A percentile compares a stretch with the other conserved stretches of the same genome.
phyloP scores from a whole-genome alignment of 2,329 filamentous ascomycete genomes.

The Pestalotiopsis sp. region DNA sequence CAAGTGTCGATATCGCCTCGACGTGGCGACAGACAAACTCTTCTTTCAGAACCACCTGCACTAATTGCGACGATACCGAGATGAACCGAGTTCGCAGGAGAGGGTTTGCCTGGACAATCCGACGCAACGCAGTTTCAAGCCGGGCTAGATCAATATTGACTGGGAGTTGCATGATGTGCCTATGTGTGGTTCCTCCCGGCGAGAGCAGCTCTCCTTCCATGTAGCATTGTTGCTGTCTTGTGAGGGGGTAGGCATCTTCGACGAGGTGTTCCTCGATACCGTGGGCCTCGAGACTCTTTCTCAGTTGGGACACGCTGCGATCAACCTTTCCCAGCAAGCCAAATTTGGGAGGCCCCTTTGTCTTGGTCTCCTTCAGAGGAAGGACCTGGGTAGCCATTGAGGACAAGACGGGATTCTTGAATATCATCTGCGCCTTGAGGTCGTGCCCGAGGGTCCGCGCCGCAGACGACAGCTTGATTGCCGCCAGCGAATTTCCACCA shows the following conservation, averaged over 20 bases:
- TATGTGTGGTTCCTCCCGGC: neutral
- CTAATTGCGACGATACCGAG: too few relatives aligned
- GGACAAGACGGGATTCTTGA: neutral
- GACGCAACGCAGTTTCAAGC: too few relatives aligned
- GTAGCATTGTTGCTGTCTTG: neutral
- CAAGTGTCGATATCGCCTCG: too few relatives aligned
- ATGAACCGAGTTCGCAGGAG: too few relatives aligned
- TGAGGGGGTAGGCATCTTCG: neutral
- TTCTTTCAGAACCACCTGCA: too few relatives aligned
- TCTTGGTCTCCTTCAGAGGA: neutral
- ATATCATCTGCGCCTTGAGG: neutral
- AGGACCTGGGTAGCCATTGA: neutral
- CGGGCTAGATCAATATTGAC: too few relatives aligned
- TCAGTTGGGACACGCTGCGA: too few relatives aligned
- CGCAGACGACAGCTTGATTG: neutral
- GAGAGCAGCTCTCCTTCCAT: neutral
- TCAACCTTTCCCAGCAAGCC: too few relatives aligned
- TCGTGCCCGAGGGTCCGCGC: neutral
- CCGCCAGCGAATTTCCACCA: neutral
- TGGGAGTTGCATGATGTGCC: neutral
- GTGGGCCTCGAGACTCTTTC: too few relatives aligned
- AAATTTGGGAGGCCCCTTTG: neutral
- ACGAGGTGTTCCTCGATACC: neutral
- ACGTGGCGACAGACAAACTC: too few relatives aligned
- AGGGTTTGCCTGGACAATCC: too few relatives aligned